These are phyloP conservation scores for Tricholoma sp. DNA, from an alignment of 768 basidiomycete species.

Conservation along the genomic window DNA sequence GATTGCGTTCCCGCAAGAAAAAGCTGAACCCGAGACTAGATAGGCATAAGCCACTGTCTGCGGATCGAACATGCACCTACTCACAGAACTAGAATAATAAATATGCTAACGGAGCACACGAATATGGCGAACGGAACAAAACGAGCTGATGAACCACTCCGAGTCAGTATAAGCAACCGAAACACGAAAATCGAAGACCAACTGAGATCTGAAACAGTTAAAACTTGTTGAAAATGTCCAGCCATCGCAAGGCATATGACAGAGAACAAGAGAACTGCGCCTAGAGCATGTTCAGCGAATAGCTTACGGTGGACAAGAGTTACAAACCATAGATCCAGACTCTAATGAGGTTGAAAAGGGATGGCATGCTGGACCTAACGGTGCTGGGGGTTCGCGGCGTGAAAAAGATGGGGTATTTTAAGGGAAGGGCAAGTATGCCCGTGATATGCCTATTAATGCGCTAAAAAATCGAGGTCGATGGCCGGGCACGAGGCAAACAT, in stretches of 20 bases:
- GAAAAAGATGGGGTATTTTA: constrained; percentile 14
- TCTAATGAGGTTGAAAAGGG: constrained; percentile 67
- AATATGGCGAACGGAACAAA: constrained; percentile 86
- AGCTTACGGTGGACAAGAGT: constrained; percentile 5
- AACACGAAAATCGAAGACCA: constrained; percentile 22
- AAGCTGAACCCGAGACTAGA: constrained; percentile 62
- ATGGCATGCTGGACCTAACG: constrained; percentile 52
- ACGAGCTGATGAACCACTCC: constrained; percentile 54
- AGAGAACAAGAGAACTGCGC: constrained; percentile 66
- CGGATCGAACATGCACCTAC: constrained; percentile 19
- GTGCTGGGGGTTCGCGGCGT: constrained; percentile 12
- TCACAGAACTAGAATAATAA: constrained; percentile 65
- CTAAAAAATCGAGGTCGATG: constrained; percentile 25
- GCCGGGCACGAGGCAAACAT: constrained; percentile 46
- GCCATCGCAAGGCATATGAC: constrained; percentile 77
- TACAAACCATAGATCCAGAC: constrained; percentile 61
- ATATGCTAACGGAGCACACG: constrained; percentile 64
- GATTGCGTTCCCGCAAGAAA: constrained; percentile 62
- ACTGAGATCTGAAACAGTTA: constrained; percentile 80
- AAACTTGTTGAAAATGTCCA: constrained; percentile 66
- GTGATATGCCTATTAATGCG: constrained; percentile 47
- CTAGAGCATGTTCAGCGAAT: constrained; percentile 29
- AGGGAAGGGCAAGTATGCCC: constrained; percentile 22
- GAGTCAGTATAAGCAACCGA: constrained; percentile 1
- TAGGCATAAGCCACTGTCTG: not conserved